Percentiles rank a stretch among this genome's conserved stretches.
Conservation (phyloP, 805 yeast species). For the Wickerhamomyces xylosicus region DNA sequence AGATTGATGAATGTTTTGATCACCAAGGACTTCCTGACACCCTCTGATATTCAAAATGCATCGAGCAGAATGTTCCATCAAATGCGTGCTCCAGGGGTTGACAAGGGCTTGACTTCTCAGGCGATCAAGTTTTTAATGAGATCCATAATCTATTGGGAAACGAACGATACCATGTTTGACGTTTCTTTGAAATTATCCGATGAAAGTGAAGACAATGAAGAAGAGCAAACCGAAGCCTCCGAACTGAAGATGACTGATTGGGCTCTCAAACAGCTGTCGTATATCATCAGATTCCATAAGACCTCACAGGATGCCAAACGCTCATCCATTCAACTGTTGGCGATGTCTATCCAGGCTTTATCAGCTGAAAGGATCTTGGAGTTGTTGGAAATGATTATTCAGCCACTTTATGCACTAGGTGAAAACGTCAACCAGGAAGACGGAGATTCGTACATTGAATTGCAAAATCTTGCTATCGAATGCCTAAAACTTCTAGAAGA, state of each 20-base stretch:
- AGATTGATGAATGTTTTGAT: constrained; percentile 48
- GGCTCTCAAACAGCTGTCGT: constrained; percentile 52
- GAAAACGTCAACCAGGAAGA: constrained; percentile 35
- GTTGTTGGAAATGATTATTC: constrained; percentile 38
- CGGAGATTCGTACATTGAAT: constrained; percentile 39
- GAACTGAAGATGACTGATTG: constrained; percentile 38
- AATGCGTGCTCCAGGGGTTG: constrained; percentile 66
- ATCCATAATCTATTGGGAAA: constrained; percentile 51
- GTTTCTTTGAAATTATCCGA: constrained; percentile 9
- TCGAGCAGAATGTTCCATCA: constrained; percentile 66
- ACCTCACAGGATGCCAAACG: constrained; percentile 49
- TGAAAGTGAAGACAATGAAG: constrained; percentile 16
- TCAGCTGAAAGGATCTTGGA: constrained; percentile 28
- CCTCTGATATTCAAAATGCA: constrained; percentile 51
- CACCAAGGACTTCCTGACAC: constrained; percentile 24
- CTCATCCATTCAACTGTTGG: constrained; percentile 59
- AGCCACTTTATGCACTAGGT: constrained; percentile 40
- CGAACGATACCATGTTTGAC: constrained; percentile 26
- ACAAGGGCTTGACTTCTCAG: constrained; percentile 53
- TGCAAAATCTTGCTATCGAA: constrained; percentile 46
- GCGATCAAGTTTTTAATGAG: constrained; percentile 56
- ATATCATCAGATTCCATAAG: constrained; percentile 57
- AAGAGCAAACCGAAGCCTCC: constrained; percentile 12
- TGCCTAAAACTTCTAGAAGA: constrained; percentile 57
- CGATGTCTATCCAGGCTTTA: constrained; percentile 48